Percentiles rank a stretch among this genome's conserved stretches.
These are phyloP conservation scores for Benincasa hispida DNA, from an alignment of 306 rosid species.

Conservation along the genomic window DNA sequence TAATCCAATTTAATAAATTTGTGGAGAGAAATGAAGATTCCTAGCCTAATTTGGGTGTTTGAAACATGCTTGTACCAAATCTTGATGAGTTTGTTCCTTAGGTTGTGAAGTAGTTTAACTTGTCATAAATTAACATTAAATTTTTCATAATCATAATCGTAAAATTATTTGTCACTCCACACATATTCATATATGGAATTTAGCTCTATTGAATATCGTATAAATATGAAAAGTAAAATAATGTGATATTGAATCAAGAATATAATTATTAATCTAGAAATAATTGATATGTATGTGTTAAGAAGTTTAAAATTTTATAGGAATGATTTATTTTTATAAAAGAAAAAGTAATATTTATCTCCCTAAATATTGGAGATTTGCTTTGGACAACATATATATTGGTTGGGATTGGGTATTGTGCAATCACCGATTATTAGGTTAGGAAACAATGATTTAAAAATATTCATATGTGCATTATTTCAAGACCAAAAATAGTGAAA, in stretches of 20 bases:
- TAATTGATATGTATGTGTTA: too few relatives aligned
- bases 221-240: not conserved
- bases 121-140: not conserved
- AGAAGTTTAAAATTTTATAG: too few relatives aligned
- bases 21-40: not conserved
- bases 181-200: too few relatives aligned
- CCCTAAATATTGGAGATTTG: not conserved
- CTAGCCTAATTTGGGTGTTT: not conserved
- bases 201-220: not conserved
- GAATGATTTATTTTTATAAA: too few relatives aligned
- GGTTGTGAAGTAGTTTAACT: not conserved
- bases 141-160: not conserved
- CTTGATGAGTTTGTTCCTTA: not conserved
- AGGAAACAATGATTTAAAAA: not conserved
- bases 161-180: too few relatives aligned
- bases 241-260: not conserved
- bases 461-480: not conserved
- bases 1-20: not conserved
- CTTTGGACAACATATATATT: not conserved
- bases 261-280: fast-evolving
- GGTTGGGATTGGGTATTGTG: not conserved
- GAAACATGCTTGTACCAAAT: not conserved
- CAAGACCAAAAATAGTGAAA: not conserved
- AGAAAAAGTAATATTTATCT: not conserved
- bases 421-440: not conserved